Percentiles rank a stretch among this genome's conserved stretches.
Conservation (phyloP, 257 asterid genomes). For the Mitragyna speciosa region DNA sequence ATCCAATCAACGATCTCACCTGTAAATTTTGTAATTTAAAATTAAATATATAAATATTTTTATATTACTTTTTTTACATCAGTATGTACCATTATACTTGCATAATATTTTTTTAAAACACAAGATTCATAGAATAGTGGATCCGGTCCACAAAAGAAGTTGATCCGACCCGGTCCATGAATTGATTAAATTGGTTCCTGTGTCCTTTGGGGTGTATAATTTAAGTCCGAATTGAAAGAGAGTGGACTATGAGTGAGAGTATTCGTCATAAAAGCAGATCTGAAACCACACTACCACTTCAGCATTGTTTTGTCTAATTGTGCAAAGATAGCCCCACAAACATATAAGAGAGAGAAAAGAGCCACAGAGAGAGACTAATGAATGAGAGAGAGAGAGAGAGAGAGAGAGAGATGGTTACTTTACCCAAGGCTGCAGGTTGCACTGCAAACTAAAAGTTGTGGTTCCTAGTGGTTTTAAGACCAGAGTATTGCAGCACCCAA, state of each 20-base stretch:
- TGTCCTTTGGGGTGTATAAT: conserved; percentile 3
- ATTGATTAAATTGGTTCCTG: not conserved
- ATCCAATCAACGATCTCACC: no score
- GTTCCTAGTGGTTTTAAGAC: not conserved
- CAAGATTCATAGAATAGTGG: no score
- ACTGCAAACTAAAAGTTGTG: conserved; percentile 28
- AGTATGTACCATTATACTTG: no score
- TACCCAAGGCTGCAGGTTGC: conserved; percentile 36
- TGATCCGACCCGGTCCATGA: not conserved
- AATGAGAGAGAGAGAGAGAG: not conserved
- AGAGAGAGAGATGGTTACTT: conserved; percentile 14
- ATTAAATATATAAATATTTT: no score
- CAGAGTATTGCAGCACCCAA: conserved; percentile 14
- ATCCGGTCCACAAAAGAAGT: no score
- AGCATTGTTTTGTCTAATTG: conserved; percentile 30
- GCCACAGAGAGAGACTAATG: not conserved
- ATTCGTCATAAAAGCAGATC: conserved; percentile 23
- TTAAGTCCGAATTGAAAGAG: not conserved
- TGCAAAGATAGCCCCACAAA: conserved; percentile 20
- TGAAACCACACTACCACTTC: conserved; percentile 23
- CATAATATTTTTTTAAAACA: no score
- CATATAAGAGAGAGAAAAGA: conserved; percentile 1
- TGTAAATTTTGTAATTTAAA: no score
- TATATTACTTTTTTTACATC: no score
- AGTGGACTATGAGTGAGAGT: not conserved